Percentiles rank a stretch among this genome's conserved stretches.
Evolutionary conservation across 2,329 filamentous ascomycete genomes (phyloP).

Genomic region (Pyrenochaeta sp.): DNA sequence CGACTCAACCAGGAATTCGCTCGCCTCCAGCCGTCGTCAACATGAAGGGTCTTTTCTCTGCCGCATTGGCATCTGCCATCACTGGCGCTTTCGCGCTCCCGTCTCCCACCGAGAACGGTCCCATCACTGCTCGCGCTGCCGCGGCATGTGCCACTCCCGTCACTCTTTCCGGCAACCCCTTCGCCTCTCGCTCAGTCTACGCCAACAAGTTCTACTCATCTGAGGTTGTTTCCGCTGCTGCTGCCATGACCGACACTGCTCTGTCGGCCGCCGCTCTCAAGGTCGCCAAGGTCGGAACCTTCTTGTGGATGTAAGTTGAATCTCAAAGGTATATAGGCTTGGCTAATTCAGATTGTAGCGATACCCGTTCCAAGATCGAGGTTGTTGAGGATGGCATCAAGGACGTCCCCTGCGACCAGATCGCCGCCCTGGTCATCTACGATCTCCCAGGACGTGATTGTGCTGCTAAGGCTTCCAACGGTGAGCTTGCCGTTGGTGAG

Average conservation of each 20-base stretch:
- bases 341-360: conserved; percentile 47
- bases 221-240: conserved; percentile 63
- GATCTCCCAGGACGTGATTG: conserved; percentile 71
- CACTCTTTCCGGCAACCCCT: conserved; percentile 60
- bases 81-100: conserved; percentile 44
- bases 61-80: conserved; percentile 44
- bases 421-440: conserved; percentile 67
- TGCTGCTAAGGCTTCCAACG: conserved; percentile 69
- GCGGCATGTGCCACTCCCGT: conserved; percentile 45
- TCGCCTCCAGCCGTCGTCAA: conserved; percentile 26
- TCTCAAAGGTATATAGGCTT: background rate
- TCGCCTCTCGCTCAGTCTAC: conserved; percentile 58
- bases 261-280: conserved; percentile 58
- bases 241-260: conserved; percentile 62
- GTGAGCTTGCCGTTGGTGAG: conserved; percentile 65
- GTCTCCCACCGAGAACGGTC: conserved; percentile 40
- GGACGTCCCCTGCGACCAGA: conserved; percentile 56
- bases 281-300: conserved; percentile 61
- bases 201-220: conserved; percentile 63
- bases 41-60: conserved; percentile 47
- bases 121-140: conserved; percentile 41
- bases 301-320: conserved; percentile 60
- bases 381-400: conserved; percentile 60
- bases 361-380: conserved; percentile 59
- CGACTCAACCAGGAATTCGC: conserved; percentile 27